A percentile compares a stretch with the other conserved stretches of the same genome.
These are phyloP conservation scores for Carex parvula DNA, from an alignment of 176 grass and related monocot genomes.

Conservation along the genomic window DNA sequence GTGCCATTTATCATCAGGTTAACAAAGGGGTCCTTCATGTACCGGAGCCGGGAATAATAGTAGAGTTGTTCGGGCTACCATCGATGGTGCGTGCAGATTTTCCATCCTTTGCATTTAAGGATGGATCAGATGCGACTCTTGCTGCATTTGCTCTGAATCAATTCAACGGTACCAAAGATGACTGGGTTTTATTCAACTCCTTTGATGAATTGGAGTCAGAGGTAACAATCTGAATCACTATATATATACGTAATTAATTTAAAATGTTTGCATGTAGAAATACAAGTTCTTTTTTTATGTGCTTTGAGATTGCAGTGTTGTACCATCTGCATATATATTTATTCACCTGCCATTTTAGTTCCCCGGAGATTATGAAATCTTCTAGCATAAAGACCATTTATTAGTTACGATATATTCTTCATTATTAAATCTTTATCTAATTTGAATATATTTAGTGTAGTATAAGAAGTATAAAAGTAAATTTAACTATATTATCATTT, in stretches of 20 bases:
- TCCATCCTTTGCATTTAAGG: constrained; percentile 22
- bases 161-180: constrained; percentile 10
- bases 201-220: constrained; percentile 25
- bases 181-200: constrained; percentile 24
- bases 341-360: too few species aligned
- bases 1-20: constrained; percentile 23
- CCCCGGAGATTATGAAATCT: too few species aligned
- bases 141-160: constrained; percentile 12
- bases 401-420: too few species aligned
- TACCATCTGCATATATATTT: background rate
- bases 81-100: constrained; percentile 18
- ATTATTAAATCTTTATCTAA: too few species aligned
- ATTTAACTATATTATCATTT: too few species aligned
- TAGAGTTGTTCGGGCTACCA: background rate
- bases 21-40: constrained; percentile 11
- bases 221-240: background rate
- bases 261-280: background rate
- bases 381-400: too few species aligned
- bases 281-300: background rate
- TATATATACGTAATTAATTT: background rate
- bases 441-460: too few species aligned
- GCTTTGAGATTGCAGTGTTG: background rate
- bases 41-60: background rate
- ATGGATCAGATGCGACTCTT: constrained; percentile 20
- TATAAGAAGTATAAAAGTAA: too few species aligned